Conservation (phyloP, 1,284 basidiomycete genomes). For the Cutaneotrichosporon arboriforme region DNA sequence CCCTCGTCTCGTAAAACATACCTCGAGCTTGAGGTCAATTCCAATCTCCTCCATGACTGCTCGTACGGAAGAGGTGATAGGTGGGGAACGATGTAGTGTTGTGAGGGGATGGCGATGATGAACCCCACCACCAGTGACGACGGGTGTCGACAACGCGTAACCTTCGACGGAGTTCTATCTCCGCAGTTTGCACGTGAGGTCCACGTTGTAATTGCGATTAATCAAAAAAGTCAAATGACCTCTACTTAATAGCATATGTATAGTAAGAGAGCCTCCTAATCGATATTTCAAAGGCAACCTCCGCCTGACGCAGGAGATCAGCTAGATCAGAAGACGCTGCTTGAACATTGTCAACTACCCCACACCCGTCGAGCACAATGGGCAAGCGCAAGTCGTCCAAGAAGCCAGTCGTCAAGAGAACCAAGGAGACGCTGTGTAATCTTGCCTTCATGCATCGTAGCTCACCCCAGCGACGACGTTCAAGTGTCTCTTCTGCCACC, state of each 20-base stretch:
- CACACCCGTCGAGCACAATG: slow-evolving; percentile 27
- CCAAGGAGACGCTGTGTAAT: slow-evolving; percentile 35
- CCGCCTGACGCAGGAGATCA: no score
- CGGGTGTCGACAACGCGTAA: slow-evolving; percentile 19
- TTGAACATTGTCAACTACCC: not conserved
- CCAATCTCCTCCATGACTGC: slow-evolving; percentile 52
- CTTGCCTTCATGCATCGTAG: not conserved
- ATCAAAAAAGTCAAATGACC: no score
- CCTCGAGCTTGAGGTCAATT: slow-evolving; percentile 79
- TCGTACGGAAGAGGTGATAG: slow-evolving; percentile 7
- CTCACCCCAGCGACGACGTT: slow-evolving; percentile 39
- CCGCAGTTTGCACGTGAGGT: slow-evolving; percentile 8
- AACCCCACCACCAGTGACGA: not conserved
- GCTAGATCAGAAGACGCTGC: no score
- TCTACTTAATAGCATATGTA: no score
- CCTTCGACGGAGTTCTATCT: slow-evolving; percentile 25
- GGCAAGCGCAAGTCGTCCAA: slow-evolving; percentile 47
- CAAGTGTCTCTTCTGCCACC: slow-evolving; percentile 47
- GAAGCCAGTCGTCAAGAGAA: slow-evolving; percentile 37
- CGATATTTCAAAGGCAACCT: no score
- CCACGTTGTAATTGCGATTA: no score
- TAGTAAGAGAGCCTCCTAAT: no score
- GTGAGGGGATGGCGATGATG: not conserved
- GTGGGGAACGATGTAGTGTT: not conserved
- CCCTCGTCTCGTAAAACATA: slow-evolving; percentile 45